Base-by-base conservation (phyloP, 2,329 filamentous ascomycete species). In the Monilinia vaccinii-corymbosi region DNA sequence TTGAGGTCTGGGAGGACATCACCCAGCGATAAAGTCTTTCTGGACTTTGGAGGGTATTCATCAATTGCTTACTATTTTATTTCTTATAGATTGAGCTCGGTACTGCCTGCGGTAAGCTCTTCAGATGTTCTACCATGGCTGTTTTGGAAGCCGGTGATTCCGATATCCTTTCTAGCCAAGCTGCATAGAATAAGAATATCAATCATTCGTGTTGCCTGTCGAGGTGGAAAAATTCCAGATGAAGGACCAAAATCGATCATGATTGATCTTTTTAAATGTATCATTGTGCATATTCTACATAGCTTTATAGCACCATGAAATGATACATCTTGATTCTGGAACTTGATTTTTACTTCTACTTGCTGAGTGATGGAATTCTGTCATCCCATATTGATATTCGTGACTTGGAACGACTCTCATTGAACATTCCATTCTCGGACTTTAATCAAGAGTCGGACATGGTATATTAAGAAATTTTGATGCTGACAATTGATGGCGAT, bases 51-150 rank as follows among this genome's bases (percentile, higher is more conserved):
- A 95, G 91, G 91, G 90, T 86, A 78, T 60, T 61, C 59, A 61
- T 32, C n/a, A n/a, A n/a, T 65, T 64, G 64, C 64, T 76, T 69
- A 83, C 84, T 87, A 80, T 87, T 82, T 73, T 71, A 74, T 62
- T 23, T 58, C 52, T 47, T 74, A 77, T 77, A 97, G 92, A 97
- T 97, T 75, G 94, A 97, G 82, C 85, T 99, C 70, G 94, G 94
- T 74, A 97, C 92, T 75, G 92, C 91, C 71, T 97, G 92, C 81
- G 94, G 94, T 83, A 97, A 97, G 84, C 88, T 99, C 75, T 99
- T 96, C 88, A 86, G 91, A 72, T 96, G 90, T 86, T 93, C 90
- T 70, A 96, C 92, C 79, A 95, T 99, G 89, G 87, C 92, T 72
- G 88, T 97, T 75, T 81, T 97, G 70, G 94, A 99, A 79, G 91